phyloP scores from a whole-genome alignment of 2,329 filamentous ascomycete genomes.

The Rhynchosporium agropyri region DNA sequence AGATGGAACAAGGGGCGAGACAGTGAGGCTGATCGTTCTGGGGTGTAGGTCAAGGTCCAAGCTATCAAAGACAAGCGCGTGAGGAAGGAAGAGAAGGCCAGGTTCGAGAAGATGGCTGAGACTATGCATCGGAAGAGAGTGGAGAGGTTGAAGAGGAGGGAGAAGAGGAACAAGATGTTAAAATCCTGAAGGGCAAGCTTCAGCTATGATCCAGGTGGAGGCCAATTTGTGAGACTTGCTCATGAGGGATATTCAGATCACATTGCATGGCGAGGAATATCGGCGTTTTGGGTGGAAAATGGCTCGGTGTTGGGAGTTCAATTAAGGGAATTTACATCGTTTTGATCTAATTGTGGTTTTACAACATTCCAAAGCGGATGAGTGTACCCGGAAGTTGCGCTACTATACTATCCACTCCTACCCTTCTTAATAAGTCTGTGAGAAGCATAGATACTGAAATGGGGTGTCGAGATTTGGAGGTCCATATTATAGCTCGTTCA shows the following conservation, averaged over 20 bases:
- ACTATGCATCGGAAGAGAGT: constrained; percentile 98
- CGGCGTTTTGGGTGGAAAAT: constrained; percentile 23
- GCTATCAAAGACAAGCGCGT: constrained; percentile 82
- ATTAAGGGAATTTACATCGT: not conserved
- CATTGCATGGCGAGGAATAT: not conserved
- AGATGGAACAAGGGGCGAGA: not conserved
- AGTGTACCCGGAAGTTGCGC: too few species aligned
- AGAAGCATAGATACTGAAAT: too few species aligned
- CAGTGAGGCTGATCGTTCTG: constrained; percentile 17
- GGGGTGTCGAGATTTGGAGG: too few species aligned
- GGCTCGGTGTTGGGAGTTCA: constrained; percentile 3
- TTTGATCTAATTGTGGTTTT: not conserved
- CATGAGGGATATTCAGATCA: not conserved
- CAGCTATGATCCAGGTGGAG: not conserved
- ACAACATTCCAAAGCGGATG: too few species aligned
- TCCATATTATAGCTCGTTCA: too few species aligned
- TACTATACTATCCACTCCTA: too few species aligned
- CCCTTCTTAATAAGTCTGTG: too few species aligned
- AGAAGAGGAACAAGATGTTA: constrained; percentile 90
- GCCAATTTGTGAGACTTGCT: not conserved
- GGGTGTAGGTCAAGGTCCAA: constrained; percentile 70
- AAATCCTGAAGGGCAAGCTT: constrained; percentile 57
- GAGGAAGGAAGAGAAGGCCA: constrained; percentile 88
- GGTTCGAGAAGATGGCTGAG: constrained; percentile 91
- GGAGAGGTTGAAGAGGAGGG: constrained; percentile 88